phyloP scores from a whole-genome alignment of 441 rosid genomes.

The Adansonia grandidieri region DNA sequence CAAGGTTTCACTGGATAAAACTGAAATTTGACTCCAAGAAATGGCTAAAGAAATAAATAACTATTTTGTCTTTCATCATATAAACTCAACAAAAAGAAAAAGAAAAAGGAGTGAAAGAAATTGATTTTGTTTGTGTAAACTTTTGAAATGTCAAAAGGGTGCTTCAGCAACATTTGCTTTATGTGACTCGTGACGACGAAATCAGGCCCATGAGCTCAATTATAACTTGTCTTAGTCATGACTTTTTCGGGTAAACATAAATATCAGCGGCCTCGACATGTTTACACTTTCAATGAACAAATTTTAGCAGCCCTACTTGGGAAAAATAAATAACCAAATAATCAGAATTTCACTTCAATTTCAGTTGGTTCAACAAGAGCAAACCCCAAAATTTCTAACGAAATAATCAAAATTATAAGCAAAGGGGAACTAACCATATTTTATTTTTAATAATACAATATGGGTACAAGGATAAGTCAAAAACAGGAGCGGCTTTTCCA shows the following conservation, averaged over 20 bases:
- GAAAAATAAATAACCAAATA: background rate
- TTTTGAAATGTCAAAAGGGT: background rate
- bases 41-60: background rate
- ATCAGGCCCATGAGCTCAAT: conserved; percentile 17
- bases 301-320: background rate
- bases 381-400: conserved; percentile 18
- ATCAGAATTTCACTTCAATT: background rate
- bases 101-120: no score
- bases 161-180: background rate
- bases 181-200: conserved; percentile 2
- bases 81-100: background rate
- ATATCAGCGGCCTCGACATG: conserved; percentile 18
- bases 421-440: background rate
- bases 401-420: background rate
- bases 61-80: no score
- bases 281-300: background rate
- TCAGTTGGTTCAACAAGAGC: conserved; percentile 7
- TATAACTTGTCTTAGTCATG: background rate
- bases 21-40: background rate
- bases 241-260: conserved; percentile 24
- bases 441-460: background rate
- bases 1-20: background rate
- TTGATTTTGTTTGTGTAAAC: background rate
- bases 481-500: conserved; percentile 21
- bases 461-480: conserved; percentile 16